Evolutionary conservation across 441 rosid species (phyloP).

Genomic region (Raphanus hybrid): DNA sequence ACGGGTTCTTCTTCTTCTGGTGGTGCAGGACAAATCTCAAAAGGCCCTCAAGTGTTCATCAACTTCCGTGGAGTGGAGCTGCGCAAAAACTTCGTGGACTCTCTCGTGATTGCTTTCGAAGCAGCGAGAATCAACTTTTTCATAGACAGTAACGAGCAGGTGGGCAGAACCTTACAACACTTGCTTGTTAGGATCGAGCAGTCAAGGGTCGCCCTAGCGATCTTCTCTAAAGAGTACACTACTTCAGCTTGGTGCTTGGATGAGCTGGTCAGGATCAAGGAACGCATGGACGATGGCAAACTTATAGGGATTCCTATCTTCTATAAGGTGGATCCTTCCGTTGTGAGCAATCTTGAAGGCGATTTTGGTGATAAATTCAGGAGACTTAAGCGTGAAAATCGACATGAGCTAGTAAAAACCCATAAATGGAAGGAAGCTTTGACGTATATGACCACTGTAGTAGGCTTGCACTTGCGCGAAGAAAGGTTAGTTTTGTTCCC

Average conservation of each 20-base stretch:
- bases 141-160: background rate
- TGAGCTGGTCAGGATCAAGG: conserved; percentile 26
- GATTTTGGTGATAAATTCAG: conserved; percentile 14
- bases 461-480: background rate
- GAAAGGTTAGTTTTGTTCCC: background rate
- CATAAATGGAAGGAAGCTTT: conserved; percentile 21
- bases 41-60: background rate
- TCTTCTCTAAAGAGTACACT: conserved; percentile 20
- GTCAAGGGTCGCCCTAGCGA: conserved; percentile 16
- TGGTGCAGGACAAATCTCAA: no score
- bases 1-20: background rate
- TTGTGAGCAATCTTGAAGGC: background rate
- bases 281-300: background rate
- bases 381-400: background rate
- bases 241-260: conserved; percentile 4
- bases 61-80: background rate
- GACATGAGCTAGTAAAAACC: background rate
- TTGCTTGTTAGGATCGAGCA: conserved; percentile 3
- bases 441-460: background rate
- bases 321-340: background rate
- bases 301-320: conserved; percentile 9
- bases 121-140: conserved; percentile 9
- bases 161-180: background rate
- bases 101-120: background rate
- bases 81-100: background rate